Evolutionary conservation across 352 stramenopile genomes (phyloP).

Genomic region (Thraustotheca clavata): DNA sequence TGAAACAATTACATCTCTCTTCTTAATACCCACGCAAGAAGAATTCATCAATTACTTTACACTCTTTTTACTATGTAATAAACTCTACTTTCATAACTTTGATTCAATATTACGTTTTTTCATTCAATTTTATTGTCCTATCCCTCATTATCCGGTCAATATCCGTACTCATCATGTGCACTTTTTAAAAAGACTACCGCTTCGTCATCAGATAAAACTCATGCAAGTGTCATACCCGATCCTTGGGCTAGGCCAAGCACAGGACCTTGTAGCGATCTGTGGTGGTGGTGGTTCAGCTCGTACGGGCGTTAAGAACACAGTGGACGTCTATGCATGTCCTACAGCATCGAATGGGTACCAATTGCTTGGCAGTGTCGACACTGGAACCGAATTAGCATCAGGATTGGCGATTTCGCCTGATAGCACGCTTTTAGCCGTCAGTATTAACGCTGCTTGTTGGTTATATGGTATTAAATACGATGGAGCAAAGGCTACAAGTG

Average conservation of each 20-base stretch:
- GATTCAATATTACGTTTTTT: no score
- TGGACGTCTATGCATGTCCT: conserved; percentile 31
- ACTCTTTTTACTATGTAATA: no score
- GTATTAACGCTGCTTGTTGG: conserved; percentile 66
- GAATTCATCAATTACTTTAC: no score
- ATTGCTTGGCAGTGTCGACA: conserved; percentile 39
- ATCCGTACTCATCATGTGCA: no score
- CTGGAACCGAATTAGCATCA: conserved; percentile 58
- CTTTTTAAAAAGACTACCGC: no score
- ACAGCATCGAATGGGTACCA: not conserved
- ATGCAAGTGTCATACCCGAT: conserved; percentile 84
- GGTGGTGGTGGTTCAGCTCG: conserved; percentile 72
- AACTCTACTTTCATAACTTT: no score
- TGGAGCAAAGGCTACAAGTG: conserved; percentile 39
- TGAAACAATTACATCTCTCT: no score
- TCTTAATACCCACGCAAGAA: no score
- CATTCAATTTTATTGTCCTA: no score
- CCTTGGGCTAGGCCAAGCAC: conserved; percentile 70
- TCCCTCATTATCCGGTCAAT: no score
- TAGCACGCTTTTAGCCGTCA: conserved; percentile 40
- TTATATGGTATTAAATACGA: conserved; percentile 57
- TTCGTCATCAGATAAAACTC: conserved; percentile 4
- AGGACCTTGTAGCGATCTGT: conserved; percentile 67
- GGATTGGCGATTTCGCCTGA: conserved; percentile 69
- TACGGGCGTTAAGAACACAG: conserved; percentile 80